These are phyloP conservation scores for Hyaloscypha bicolor DNA, from an alignment of 495 filamentous ascomycete species.

Conservation along the genomic window DNA sequence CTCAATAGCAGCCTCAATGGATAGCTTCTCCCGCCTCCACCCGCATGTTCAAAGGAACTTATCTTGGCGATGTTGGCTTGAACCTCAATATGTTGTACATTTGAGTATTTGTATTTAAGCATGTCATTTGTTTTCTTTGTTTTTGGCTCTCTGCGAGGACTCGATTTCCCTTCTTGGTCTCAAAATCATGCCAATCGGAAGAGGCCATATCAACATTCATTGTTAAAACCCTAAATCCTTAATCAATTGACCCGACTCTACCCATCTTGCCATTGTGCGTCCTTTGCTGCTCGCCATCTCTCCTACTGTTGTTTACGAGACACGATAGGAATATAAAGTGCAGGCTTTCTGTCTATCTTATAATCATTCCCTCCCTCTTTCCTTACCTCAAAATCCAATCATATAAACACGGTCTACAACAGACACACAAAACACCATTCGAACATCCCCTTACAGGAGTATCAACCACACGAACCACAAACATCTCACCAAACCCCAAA, in stretches of 20 bases:
- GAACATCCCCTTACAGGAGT: neutral
- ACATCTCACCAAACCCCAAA: neutral
- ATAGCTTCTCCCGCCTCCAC: too few relatives aligned
- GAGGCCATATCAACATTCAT: neutral
- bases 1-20: too few relatives aligned
- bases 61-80: too few relatives aligned
- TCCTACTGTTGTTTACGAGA: neutral
- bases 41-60: too few relatives aligned
- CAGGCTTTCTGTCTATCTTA: too few relatives aligned
- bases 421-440: neutral
- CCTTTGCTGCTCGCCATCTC: neutral
- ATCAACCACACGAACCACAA: slow-evolving; percentile 3
- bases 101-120: neutral
- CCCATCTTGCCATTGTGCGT: neutral
- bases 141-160: neutral
- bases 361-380: neutral
- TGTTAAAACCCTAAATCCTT: neutral
- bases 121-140: neutral
- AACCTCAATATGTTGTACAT: too few relatives aligned
- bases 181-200: slow-evolving; percentile 21
- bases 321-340: neutral
- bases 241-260: neutral
- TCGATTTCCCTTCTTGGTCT: slow-evolving; percentile 5
- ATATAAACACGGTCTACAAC: neutral
- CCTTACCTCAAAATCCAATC: neutral